These are phyloP conservation scores for Cucumis hystrix DNA, from an alignment of 306 rosid genomes.

Conservation along the genomic window DNA sequence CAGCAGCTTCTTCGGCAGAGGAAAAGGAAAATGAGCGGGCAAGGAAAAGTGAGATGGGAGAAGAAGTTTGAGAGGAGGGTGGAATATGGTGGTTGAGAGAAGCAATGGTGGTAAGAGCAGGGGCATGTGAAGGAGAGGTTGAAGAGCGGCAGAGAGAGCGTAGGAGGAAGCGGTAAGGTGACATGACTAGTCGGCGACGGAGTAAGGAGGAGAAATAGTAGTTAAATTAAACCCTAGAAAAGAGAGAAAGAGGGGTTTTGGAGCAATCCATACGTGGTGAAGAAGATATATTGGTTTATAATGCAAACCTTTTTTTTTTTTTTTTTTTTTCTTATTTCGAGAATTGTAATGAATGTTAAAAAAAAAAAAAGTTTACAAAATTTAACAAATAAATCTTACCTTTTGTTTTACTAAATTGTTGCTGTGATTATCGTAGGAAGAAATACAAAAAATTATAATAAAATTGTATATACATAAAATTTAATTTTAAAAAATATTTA, in stretches of 20 bases:
- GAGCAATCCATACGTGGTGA: neutral
- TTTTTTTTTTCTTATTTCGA: no score
- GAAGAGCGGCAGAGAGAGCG: slow-evolving; percentile 41
- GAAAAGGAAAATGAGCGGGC: slow-evolving; percentile 62
- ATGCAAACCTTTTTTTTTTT: neutral
- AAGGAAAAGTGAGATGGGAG: neutral
- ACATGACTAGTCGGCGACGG: slow-evolving; percentile 14
- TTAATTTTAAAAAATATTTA: no score
- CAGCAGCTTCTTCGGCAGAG: slow-evolving; percentile 93
- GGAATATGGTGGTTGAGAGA: slow-evolving; percentile 5
- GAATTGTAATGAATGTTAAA: no score
- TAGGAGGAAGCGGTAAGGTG: slow-evolving; percentile 43
- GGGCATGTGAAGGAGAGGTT: neutral
- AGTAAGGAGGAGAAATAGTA: neutral
- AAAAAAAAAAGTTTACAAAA: no score
- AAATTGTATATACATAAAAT: no score
- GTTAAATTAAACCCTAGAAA: slow-evolving; percentile 13
- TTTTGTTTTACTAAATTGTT: no score
- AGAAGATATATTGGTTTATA: neutral
- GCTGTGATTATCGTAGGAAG: no score
- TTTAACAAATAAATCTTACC: no score
- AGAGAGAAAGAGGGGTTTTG: neutral
- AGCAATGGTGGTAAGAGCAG: neutral
- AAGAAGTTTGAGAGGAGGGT: neutral
- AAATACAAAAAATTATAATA: no score